Base-by-base conservation (phyloP, 2,329 filamentous ascomycete species). In the Aspergillus puulaauensis region DNA sequence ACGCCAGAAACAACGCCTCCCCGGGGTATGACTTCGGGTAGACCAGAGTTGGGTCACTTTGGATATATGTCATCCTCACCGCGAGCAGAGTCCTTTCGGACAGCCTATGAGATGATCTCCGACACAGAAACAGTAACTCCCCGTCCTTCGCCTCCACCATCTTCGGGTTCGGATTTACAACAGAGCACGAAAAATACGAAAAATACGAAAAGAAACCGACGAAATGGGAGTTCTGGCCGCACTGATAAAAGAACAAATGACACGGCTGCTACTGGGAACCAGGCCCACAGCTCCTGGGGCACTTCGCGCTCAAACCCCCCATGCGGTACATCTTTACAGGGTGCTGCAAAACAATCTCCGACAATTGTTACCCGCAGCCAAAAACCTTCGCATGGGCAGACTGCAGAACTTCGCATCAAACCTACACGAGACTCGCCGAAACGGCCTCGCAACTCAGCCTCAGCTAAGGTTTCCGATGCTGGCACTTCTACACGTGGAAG, bases 1-100 rank as follows among this genome's bases (percentile, higher is more conserved):
- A 92, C 89, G 3, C 90, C 89, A 35, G 89, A 91, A 73, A 83
- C 89, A 46, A 92, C 89, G 15, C 90, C 89, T 52, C 89, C 89
- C 37, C 82, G 85, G 57, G 63, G 68, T 33, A 62, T 67, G 23
- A 67, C 71, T n/a, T 64, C 64, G 5, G 54, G 27, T 56, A 71
- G 68, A 54, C 64, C 82, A 17, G 70, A 73, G 17, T 67, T 79
- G 45, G 74, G 73, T 61, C 82, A 86, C 61, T 80, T 82, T 21
- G 83, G 82, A 33, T 83, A 83, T 60, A 73, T 80, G 9, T 86
- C 80, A 3, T 73, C 81, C 6, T 80, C 79, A 1, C 87, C 85
- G n/a, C 82, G 82, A 40, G 82, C 86, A 21, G 86, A 88, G 53
- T 91, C 89, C 1, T 92, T 91, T 68, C 86, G 78, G 63, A 92